Evolutionary conservation across 140 eudicot species (phyloP).

Genomic region (Cichorium intybus): DNA sequence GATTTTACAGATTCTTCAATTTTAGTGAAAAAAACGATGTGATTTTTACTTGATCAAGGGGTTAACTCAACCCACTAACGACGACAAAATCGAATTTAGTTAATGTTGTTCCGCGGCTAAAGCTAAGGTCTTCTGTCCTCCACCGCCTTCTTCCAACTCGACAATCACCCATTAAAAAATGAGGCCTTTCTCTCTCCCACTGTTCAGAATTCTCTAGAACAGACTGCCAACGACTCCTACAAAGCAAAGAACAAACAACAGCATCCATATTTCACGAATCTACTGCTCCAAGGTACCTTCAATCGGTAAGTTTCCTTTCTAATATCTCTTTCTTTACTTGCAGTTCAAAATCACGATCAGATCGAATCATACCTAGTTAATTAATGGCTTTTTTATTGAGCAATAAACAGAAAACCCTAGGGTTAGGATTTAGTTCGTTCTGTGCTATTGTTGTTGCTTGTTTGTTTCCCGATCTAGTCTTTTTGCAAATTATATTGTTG

Average conservation of each 20-base stretch:
- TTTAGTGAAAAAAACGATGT: no score
- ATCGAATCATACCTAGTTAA: conserved; percentile 39
- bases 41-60: not conserved
- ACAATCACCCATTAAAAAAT: not conserved
- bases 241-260: conserved; percentile 11
- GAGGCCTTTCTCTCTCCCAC: not conserved
- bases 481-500: conserved; percentile 6
- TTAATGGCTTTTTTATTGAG: conserved; percentile 14
- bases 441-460: not conserved
- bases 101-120: not conserved
- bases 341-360: conserved; percentile 18
- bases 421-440: conserved; percentile 28
- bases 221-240: conserved; percentile 14
- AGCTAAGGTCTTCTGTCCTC: conserved; percentile 1
- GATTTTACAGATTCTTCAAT: no score
- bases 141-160: conserved; percentile 7
- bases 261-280: not conserved
- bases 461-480: conserved; percentile 33
- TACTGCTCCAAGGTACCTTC: conserved; percentile 25
- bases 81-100: conserved; percentile 16
- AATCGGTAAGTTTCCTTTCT: conserved; percentile 46
- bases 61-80: conserved; percentile 10
- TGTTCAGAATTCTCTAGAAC: conserved; percentile 19
- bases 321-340: conserved; percentile 19
- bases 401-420: conserved; percentile 18